These are phyloP conservation scores for Nemania sp. DNA, from an alignment of 2,329 filamentous ascomycete genomes.

Conservation along the genomic window DNA sequence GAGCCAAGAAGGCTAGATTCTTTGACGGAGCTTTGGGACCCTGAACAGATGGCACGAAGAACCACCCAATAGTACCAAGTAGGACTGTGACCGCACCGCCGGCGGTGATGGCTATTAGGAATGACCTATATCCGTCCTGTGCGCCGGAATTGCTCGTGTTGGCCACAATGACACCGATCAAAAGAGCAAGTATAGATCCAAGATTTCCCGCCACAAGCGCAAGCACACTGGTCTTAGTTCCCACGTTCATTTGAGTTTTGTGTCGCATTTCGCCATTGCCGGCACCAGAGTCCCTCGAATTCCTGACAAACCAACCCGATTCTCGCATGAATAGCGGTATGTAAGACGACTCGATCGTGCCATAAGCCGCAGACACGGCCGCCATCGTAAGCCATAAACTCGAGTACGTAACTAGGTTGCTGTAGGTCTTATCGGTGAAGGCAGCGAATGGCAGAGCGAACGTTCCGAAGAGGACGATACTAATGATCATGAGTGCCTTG, in stretches of 20 bases:
- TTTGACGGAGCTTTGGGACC: conserved; percentile 29
- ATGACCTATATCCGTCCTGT: conserved; percentile 32
- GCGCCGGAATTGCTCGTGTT: conserved; percentile 27
- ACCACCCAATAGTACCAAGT: conserved; percentile 34
- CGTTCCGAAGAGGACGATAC: conserved; percentile 35
- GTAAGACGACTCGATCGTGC: conserved; percentile 36
- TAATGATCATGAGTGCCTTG: conserved; percentile 33
- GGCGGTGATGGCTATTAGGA: conserved; percentile 36
- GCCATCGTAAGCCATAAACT: conserved; percentile 29
- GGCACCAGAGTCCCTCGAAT: not conserved
- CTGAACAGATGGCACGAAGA: conserved; percentile 33
- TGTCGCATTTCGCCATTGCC: conserved; percentile 25
- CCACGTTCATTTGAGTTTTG: conserved; percentile 33
- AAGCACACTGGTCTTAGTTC: conserved; percentile 33
- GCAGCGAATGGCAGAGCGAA: conserved; percentile 34
- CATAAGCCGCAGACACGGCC: conserved; percentile 33
- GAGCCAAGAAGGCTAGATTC: conserved; percentile 33
- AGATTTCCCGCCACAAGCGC: conserved; percentile 36
- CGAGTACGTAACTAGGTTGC: conserved; percentile 31
- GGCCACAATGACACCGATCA: conserved; percentile 35
- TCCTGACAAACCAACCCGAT: conserved; percentile 32
- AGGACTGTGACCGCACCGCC: conserved; percentile 31
- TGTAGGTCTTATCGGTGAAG: conserved; percentile 27
- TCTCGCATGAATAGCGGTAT: conserved; percentile 37
- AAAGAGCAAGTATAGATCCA: conserved; percentile 29